Percentiles rank a stretch among this genome's conserved stretches.
Evolutionary conservation across 2,329 filamentous ascomycete genomes (phyloP).

Genomic region (Fusarium pseudonygamai): DNA sequence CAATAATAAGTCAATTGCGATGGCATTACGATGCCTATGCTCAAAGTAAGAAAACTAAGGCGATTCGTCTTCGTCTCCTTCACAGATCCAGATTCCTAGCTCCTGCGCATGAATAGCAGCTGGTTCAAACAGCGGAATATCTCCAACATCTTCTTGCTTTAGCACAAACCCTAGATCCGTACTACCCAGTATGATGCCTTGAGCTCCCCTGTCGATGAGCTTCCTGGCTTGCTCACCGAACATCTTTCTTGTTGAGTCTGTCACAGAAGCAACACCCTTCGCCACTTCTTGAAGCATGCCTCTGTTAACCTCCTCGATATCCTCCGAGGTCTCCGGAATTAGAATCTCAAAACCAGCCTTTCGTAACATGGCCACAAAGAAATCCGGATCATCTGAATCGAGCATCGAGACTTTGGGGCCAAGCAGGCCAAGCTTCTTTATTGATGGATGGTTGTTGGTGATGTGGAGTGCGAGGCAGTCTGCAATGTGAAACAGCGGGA

Average conservation of each 20-base stretch:
- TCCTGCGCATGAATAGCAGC: not conserved
- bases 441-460: not conserved
- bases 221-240: not conserved
- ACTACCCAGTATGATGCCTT: not conserved
- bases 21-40: rapidly evolving
- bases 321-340: not conserved
- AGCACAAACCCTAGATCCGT: not conserved
- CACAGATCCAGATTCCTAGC: not conserved
- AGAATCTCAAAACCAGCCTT: not conserved
- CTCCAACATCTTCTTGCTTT: not conserved
- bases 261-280: not conserved
- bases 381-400: not conserved
- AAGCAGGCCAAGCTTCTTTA: not conserved
- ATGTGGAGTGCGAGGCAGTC: not conserved
- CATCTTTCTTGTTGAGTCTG: not conserved
- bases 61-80: not conserved
- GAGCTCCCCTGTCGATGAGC: not conserved
- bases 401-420: not conserved
- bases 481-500: not conserved
- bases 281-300: constrained; percentile 6
- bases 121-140: not conserved
- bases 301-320: not conserved
- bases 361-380: not conserved
- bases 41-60: rapidly evolving
- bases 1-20: no score